These are phyloP conservation scores for Teratosphaeria destructans DNA, from an alignment of 2,329 filamentous ascomycete genomes.

Conservation along the genomic window DNA sequence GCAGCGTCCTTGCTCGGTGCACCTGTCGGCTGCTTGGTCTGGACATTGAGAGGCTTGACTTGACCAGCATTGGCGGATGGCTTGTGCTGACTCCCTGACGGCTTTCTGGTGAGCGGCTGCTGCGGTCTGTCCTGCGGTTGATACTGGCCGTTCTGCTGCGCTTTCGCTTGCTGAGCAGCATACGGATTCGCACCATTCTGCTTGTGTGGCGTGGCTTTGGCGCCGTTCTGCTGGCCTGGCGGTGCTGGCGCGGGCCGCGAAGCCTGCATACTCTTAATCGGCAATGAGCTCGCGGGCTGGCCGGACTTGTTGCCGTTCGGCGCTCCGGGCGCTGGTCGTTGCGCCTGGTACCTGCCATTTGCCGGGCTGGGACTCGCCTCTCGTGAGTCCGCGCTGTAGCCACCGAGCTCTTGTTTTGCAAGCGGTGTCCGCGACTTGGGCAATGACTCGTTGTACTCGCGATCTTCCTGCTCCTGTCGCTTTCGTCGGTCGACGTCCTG, in stretches of 20 bases:
- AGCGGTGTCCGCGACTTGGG: constrained; percentile 70
- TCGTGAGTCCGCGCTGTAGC: constrained; percentile 38
- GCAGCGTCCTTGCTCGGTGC: constrained; percentile 48
- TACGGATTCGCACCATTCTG: constrained; percentile 21
- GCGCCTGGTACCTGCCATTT: constrained; percentile 68
- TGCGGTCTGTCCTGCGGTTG: constrained; percentile 12
- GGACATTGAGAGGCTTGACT: constrained; percentile 45
- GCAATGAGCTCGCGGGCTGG: constrained; percentile 15
- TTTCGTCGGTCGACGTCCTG: constrained; percentile 37
- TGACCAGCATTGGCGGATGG: constrained; percentile 9
- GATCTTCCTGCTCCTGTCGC: constrained; percentile 59
- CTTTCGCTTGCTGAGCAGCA: constrained; percentile 17
- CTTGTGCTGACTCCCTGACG: constrained; percentile 19
- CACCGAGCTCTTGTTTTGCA: constrained; percentile 83
- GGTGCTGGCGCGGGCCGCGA: constrained; percentile 46
- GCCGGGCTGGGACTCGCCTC: constrained; percentile 36
- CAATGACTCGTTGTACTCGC: constrained; percentile 75
- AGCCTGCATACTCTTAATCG: constrained; percentile 47
- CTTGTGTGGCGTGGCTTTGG: constrained; percentile 15
- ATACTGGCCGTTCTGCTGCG: constrained; percentile 13
- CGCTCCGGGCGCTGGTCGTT: constrained; percentile 59
- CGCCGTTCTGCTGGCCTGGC: constrained; percentile 20
- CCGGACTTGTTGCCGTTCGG: constrained; percentile 20
- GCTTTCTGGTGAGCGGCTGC: constrained; percentile 19
- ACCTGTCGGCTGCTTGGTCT: constrained; percentile 36